Conservation (phyloP, 441 rosid genomes). For the Pelargonium australe region DNA sequence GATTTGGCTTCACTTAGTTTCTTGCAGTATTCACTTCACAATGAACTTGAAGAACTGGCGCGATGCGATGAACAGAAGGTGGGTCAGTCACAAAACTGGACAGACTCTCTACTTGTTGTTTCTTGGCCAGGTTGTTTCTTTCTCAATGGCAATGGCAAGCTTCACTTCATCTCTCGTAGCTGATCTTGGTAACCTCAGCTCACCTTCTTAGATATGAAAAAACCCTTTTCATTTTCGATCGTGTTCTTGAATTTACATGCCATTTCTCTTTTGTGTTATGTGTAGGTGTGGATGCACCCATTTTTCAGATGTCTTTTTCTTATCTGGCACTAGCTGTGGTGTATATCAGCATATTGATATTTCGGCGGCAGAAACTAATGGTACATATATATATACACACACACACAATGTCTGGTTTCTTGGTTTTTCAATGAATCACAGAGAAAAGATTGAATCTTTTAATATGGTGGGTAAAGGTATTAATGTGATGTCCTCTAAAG, state of each 20-base stretch:
- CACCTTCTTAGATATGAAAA: no score
- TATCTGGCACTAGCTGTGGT: background rate
- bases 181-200: background rate
- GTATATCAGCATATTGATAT: background rate
- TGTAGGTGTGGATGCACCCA: conserved; percentile 2
- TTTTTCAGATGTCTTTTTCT: conserved; percentile 2
- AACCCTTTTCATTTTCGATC: background rate
- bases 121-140: conserved; percentile 3
- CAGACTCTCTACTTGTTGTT: background rate
- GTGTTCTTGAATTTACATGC: background rate
- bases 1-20: background rate
- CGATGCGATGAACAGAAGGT: conserved; percentile 1
- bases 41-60: conserved; percentile 5
- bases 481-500: background rate
- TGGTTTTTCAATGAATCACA: background rate
- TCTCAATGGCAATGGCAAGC: background rate
- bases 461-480: background rate
- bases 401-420: background rate
- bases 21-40: background rate
- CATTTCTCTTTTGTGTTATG: background rate
- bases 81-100: background rate
- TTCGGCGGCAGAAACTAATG: background rate
- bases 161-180: conserved; percentile 7
- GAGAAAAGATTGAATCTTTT: no score
- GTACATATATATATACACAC: background rate